Base-by-base conservation (phyloP, 2,329 filamentous ascomycete species). In the Tolypocladium ovalisporum region DNA sequence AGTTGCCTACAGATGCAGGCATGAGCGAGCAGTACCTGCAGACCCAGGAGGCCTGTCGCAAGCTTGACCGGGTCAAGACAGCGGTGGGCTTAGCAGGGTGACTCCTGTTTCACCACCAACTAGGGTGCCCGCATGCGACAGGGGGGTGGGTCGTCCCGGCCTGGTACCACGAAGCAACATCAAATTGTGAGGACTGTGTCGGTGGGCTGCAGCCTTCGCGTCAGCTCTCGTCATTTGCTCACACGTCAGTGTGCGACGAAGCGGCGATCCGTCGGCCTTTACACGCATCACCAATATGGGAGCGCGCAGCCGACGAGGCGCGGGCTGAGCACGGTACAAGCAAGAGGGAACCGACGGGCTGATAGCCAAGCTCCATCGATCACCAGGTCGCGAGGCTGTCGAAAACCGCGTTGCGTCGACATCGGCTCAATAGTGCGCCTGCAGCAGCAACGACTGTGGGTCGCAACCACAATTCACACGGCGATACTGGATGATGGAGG, bases 191-290 rank as follows among this genome's bases (percentile, higher is more conserved):
- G 61, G 62, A 63, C 64, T 65, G 65, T 65, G 61, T 59, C 63
- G 63, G 60, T 62, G 65, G 62, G 63, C 65, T 65, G 62, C 63
- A 63, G 64, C 53, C 52, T 54, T 55, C 51, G 56, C 55, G 57
- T 49, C 59, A 54, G 56, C 59, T 55, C 32, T 55, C 42, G 40
- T 52, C 53, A 47, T 57, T 27, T 56, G 56, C 36, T 36, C 36
- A 39, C 55, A 39, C 52, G 36, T 27, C 53, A 51, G 44, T 40
- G 56, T 55, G 47, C 44, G 37, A 58, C 56, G 29, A 54, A 32
- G 53, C 53, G 27, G 47, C 47, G 22, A 22, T 35, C 40, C 27
- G 22, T 35, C 51, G 39, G 56, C 56, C 37, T 39, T n/a, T 29
- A 37, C 29, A 13, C 51, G 17, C 37, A 37, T 35, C 53, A n/a